Conservation (phyloP, 2,329 filamentous ascomycete species). For the Diaporthe citrichinensis region DNA sequence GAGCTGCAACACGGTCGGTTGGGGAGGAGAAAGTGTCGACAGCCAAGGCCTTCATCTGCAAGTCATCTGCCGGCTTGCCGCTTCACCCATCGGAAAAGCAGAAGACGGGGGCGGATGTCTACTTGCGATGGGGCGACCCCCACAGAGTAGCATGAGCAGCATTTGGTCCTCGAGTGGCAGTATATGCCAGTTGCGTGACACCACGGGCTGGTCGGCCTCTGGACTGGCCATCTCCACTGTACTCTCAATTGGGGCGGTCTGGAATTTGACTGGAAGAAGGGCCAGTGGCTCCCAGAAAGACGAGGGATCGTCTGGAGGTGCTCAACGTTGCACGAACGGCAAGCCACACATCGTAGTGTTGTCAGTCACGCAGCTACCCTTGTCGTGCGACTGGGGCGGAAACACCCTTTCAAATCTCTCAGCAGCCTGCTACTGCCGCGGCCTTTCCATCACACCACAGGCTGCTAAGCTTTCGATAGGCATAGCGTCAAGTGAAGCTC, state of each 20-base stretch:
- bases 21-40: conserved; percentile 15
- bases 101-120: not conserved
- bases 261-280: conserved; percentile 1
- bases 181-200: conserved; percentile 16
- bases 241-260: conserved; percentile 17
- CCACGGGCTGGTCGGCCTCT: not conserved
- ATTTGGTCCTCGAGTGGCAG: conserved; percentile 7
- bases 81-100: not conserved
- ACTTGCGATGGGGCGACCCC: conserved; percentile 11
- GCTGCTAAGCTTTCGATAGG: conserved; percentile 4
- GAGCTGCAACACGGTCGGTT: not conserved
- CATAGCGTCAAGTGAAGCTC: conserved; percentile 15
- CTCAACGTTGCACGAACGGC: conserved; percentile 23
- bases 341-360: conserved; percentile 35
- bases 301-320: conserved; percentile 26
- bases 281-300: conserved; percentile 28
- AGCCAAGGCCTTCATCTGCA: conserved; percentile 27
- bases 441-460: conserved; percentile 27
- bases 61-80: conserved; percentile 32
- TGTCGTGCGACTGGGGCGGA: conserved; percentile 24
- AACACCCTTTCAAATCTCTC: conserved; percentile 24
- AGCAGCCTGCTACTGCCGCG: conserved; percentile 26
- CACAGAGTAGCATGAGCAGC: not conserved
- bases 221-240: not conserved
- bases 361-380: conserved; percentile 33